Evolutionary conservation across 2,329 filamentous ascomycete species (phyloP), one percentile per base, ranked within the genome.

Genomic region (Sclerotinia glacialis): DNA sequence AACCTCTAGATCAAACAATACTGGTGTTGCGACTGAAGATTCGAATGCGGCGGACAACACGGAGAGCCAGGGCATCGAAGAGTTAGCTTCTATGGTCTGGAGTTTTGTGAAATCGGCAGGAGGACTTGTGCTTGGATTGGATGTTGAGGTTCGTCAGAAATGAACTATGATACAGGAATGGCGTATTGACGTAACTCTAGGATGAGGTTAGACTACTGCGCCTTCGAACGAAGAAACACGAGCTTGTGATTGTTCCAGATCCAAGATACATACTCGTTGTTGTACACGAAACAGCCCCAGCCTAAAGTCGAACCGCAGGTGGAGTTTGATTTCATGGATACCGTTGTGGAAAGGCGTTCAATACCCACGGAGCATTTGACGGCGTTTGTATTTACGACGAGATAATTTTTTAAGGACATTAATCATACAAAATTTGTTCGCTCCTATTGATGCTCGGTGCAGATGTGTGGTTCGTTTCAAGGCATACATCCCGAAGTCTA

Each of bases 241-340:
- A 96, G 77, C 80, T 95, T 69, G 89, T 95, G 67, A 91, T 95
- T 74, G 89, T 94, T 26, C 91, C 90, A 77, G 91, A 94, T 77
- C 75, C 85, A 50, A 93, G 91, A 74, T 96, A 91, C 78, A 81
- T 95, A 56, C 83, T 94, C 47, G 86, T 93, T 65, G 89, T 93
- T 47, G 85, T 94, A 66, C 91, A 94, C 78, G 91, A 93, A 76
- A 92, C 90, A n/a, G 88, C 90, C 49, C 84, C 86, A 11, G 87
- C 86, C 73, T 90, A 78, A 28, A 26, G 26, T 16, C 26, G 9
- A 28, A 34, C 6, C 44, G 63, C 44, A 47, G 37, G 7, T 18
- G 34, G 31, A 59, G 23, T n/a, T 47, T 53, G 26, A 14, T 28
- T 54, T 49, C 53, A 55, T 28, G 21, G 26, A 56, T 50, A 42